These are phyloP conservation scores for Nakaseomyces uthaithaninus DNA, from an alignment of 1,139 yeast species.

Conservation along the genomic window DNA sequence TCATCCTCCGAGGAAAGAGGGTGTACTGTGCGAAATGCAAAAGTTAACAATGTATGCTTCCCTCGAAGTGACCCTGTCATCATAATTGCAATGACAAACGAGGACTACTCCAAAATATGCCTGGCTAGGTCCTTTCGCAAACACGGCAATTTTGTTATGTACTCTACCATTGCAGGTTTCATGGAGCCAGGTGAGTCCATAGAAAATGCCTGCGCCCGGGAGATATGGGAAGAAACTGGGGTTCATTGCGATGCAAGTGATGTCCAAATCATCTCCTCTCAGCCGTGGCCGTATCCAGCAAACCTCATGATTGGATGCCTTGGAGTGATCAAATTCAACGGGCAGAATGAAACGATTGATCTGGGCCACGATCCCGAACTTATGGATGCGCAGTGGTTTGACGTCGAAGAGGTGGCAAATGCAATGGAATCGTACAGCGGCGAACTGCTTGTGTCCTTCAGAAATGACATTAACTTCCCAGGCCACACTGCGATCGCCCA, in stretches of 20 bases:
- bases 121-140: slow-evolving; percentile 62
- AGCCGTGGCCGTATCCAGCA: slow-evolving; percentile 97
- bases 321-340: slow-evolving; percentile 61
- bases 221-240: slow-evolving; percentile 95
- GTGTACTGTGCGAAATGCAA: slow-evolving; percentile 50
- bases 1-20: slow-evolving; percentile 32
- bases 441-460: slow-evolving; percentile 19
- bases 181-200: slow-evolving; percentile 92
- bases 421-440: slow-evolving; percentile 35
- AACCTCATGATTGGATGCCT: slow-evolving; percentile 90
- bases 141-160: slow-evolving; percentile 45
- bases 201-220: slow-evolving; percentile 81
- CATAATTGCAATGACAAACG: slow-evolving; percentile 68
- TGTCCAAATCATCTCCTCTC: slow-evolving; percentile 59
- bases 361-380: slow-evolving; percentile 80
- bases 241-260: slow-evolving; percentile 42
- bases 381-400: slow-evolving; percentile 79
- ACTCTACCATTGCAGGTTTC: slow-evolving; percentile 87
- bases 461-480: slow-evolving; percentile 37
- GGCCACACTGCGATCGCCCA: slow-evolving; percentile 45
- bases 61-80: slow-evolving; percentile 90
- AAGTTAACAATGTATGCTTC: slow-evolving; percentile 54
- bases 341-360: slow-evolving; percentile 50
- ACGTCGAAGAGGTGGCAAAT: slow-evolving; percentile 41
- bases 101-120: slow-evolving; percentile 52